Percentiles rank a stretch among this genome's conserved stretches.
phyloP scores from a whole-genome alignment of 176 grass and related monocot species.

The Cenchrus purpureus region DNA sequence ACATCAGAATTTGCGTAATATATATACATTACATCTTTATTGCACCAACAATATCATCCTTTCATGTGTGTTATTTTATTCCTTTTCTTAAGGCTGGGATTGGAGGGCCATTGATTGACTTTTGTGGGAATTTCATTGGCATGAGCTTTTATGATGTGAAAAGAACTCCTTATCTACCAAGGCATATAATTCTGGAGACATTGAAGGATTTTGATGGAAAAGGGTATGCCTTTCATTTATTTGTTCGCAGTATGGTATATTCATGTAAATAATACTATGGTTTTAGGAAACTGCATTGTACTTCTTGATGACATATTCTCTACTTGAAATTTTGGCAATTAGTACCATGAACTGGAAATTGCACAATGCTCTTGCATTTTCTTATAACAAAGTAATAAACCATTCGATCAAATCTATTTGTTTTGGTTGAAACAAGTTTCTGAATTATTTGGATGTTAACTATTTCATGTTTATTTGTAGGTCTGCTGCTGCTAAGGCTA shows the following conservation, averaged over 20 bases:
- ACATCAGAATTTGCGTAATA: not conserved
- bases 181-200: not conserved
- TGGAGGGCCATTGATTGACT: not conserved
- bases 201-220: not conserved
- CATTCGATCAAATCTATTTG: too few species aligned
- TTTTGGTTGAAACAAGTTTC: too few species aligned
- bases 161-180: not conserved
- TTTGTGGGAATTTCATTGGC: not conserved
- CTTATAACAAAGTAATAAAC: too few species aligned
- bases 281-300: too few species aligned
- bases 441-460: too few species aligned
- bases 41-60: not conserved
- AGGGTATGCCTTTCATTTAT: not conserved
- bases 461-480: too few species aligned
- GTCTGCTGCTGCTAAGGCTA: too few species aligned
- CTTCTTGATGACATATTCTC: too few species aligned
- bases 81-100: not conserved
- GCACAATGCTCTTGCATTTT: too few species aligned
- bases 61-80: not conserved
- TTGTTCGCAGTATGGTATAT: not conserved
- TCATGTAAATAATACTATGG: too few species aligned
- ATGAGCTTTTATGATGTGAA: not conserved
- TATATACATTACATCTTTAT: not conserved
- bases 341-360: too few species aligned
- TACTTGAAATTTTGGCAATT: too few species aligned